Evolutionary conservation across 352 stramenopile genomes (phyloP).

Genomic region (Phytophthora rubi): DNA sequence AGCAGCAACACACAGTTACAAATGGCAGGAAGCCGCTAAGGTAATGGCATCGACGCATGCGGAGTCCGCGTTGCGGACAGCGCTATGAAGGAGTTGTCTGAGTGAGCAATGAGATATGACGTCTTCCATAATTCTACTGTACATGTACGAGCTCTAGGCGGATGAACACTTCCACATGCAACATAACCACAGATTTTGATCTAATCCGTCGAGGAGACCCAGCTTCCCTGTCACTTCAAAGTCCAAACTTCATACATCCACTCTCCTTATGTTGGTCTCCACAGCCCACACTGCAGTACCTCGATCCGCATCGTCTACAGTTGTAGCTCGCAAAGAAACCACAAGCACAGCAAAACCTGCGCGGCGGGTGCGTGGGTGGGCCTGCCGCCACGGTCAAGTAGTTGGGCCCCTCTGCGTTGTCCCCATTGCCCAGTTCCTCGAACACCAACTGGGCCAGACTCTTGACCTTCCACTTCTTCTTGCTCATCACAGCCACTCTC

Average conservation of each 20-base stretch:
- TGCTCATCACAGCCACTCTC: slow-evolving; percentile 20
- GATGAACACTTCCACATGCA: too few relatives aligned
- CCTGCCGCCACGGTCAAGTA: slow-evolving; percentile 78
- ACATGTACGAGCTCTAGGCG: too few relatives aligned
- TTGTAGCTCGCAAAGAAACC: slow-evolving; percentile 83
- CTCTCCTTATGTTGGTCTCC: slow-evolving; percentile 91
- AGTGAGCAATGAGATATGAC: too few relatives aligned
- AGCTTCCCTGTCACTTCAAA: slow-evolving; percentile 33
- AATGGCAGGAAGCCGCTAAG: too few relatives aligned
- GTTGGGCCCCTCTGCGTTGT: slow-evolving; percentile 46
- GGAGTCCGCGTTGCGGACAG: too few relatives aligned
- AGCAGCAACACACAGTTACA: neutral
- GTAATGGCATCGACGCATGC: too few relatives aligned
- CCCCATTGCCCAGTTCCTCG: slow-evolving; percentile 62
- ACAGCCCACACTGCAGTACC: slow-evolving; percentile 84
- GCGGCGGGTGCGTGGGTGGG: slow-evolving; percentile 61
- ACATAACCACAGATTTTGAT: too few relatives aligned
- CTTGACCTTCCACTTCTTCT: slow-evolving; percentile 85
- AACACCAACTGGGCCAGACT: slow-evolving; percentile 89
- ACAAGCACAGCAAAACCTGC: slow-evolving; percentile 89
- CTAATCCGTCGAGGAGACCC: too few relatives aligned
- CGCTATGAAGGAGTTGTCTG: too few relatives aligned
- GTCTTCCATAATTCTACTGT: too few relatives aligned
- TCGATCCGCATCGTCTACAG: slow-evolving; percentile 62
- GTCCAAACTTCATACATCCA: slow-evolving; percentile 89